Evolutionary conservation across 2,329 filamentous ascomycete genomes (phyloP), one percentile per base, ranked within the genome.

Genomic region (Phyllosticta paracitricarpa): DNA sequence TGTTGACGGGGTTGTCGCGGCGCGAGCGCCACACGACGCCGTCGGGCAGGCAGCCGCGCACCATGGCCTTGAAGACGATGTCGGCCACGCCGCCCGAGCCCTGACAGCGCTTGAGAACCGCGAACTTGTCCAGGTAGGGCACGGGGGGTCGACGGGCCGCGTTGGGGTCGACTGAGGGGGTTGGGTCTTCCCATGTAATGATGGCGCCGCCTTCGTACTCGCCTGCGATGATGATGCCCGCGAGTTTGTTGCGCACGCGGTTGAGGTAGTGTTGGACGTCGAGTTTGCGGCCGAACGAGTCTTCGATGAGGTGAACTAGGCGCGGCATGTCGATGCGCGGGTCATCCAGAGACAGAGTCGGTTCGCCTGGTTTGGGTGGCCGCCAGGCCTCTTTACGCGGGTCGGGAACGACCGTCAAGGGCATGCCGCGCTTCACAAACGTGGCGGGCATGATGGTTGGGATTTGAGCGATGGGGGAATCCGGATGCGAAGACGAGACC

Each of bases 51-150:
- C 92, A 96, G 22, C 87, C 85, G 28, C 89, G 83, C 4, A 96
- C 90, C 89, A 99, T 96, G 35, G 91, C 88, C 64, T 95, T 96
- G 77, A 97, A 99, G 7, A 99, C 89, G 51, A 97, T 88, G 70
- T 99, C 94, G 1, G 94, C 93, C 2, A 97, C 92, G 2, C 94
- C 93, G 1, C 91, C 91, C 0, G 89, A 89, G 0, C 94, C 94
- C 73, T 99, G 94, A 12, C 87, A 89, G 63, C 85, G 87, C 66
- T 89, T 93, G 17, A 96, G 80, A 0, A 99, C 94, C 0, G 94
- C 94, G 71, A 99, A 97, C 72, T 99, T 99, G 75, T 99, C 94
- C 30, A 99, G 81, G 71, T 99, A 99, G 0, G 94, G 94, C 0
- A 99, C 89, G 66, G 89, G 82, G 1, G 81, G 81, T 40, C 76